Evolutionary conservation across 2,329 filamentous ascomycete species (phyloP), one percentile per base, ranked within the genome.

Genomic region (Microcyclospora pomicola): DNA sequence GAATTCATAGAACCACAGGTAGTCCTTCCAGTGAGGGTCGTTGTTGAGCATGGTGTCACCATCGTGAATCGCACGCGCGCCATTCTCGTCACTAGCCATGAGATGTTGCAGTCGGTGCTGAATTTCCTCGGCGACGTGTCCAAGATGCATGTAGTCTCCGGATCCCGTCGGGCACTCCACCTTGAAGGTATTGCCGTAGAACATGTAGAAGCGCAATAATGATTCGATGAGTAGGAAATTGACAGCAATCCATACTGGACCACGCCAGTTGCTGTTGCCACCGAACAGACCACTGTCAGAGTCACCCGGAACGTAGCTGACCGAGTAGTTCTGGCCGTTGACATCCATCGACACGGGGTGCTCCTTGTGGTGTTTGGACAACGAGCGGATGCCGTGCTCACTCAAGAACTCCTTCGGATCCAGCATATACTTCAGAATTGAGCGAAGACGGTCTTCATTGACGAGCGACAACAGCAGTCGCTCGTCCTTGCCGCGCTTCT

Each of bases 241-340:
- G 64, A 94, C 86, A 45, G 85, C 91, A 35, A 95, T 71, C 88
- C 88, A 96, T 50, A 94, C 88, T 0, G 91, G 88, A 1, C 67
- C 88, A 64, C 88, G 77, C 88, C 88, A 96, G 62, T 96, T 96
- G 60, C 86, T 94, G 71, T 96, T 96, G 48, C 88, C 88, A 37
- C 88, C 88, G 54, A 96, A 96, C 5, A 96, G 72, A 3, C 85
- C 84, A 53, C 83, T 94, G 63, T 96, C 87, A 0, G 88, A 95
- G 57, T 96, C 88, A n/a, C 88, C 91, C 1, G 91, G 79, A 13
- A 96, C 77, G 54, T 96, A 96, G 50, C 77, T 74, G 31, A 96
- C 88, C 40, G 77, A 75, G 65, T 94, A 96, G 24, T 72, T 72
- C 58, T 95, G 85, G 0, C 84, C 86, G 48, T 96, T 93, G 42